A percentile compares a stretch with the other conserved stretches of the same genome.
phyloP scores from a whole-genome alignment of 139 green algal species.

The Tetraselmis striata region DNA sequence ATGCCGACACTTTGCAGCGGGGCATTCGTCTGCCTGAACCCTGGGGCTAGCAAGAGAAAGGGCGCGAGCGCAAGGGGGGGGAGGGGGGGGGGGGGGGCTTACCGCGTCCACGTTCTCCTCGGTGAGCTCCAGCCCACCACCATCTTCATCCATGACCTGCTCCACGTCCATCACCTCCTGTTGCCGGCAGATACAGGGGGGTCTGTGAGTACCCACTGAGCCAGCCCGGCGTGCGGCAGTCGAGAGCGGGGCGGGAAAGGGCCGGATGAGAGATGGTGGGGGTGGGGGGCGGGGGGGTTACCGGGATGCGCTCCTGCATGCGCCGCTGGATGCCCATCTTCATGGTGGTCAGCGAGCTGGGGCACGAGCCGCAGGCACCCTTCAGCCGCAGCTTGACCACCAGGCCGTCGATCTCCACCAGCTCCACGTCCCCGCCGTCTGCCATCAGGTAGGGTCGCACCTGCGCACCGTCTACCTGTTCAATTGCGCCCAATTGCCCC shows the following conservation, averaged over 20 bases:
- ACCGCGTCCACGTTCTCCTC: slow-evolving; percentile 73
- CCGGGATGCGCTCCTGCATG: slow-evolving; percentile 93
- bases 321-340: slow-evolving; percentile 96
- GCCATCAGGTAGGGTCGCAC: slow-evolving; percentile 96
- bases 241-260: no score
- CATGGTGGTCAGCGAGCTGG: slow-evolving; percentile 88
- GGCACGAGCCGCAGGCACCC: slow-evolving; percentile 93
- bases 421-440: slow-evolving; percentile 96
- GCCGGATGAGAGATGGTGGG: not conserved
- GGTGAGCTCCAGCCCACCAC: slow-evolving; percentile 78
- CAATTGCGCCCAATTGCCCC: no score
- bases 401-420: slow-evolving; percentile 95
- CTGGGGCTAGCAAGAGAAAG: no score
- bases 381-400: slow-evolving; percentile 81
- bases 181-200: not conserved
- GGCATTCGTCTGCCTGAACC: no score
- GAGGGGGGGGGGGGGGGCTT: not conserved
- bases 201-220: not conserved
- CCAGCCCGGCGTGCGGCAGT: not conserved
- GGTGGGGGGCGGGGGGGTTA: slow-evolving; percentile 14
- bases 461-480: slow-evolving; percentile 38
- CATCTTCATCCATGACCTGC: slow-evolving; percentile 82
- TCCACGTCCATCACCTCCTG: slow-evolving; percentile 96
- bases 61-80: not conserved
- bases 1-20: no score